Percentiles rank a stretch among this genome's conserved stretches.
phyloP scores from a whole-genome alignment of 768 basidiomycete species.

The Trametes villosa region DNA sequence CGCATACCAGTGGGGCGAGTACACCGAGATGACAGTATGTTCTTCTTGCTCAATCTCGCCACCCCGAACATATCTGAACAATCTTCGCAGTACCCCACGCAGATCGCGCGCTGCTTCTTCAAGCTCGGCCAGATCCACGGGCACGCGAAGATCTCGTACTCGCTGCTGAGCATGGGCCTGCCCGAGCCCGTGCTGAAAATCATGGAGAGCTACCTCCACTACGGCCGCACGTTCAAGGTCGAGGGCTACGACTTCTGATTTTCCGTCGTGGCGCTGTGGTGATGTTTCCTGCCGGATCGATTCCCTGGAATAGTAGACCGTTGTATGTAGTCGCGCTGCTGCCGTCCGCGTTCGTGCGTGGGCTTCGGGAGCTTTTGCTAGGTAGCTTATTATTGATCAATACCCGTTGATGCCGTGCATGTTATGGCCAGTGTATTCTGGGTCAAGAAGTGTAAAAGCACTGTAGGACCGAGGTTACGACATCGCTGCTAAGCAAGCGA shows the following conservation, averaged over 20 bases:
- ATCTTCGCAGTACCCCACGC: constrained; percentile 75
- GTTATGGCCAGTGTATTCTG: no score
- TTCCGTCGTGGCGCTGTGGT: neutral
- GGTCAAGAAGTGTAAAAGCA: no score
- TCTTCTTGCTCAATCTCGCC: neutral
- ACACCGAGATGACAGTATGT: constrained; percentile 85
- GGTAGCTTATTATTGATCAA: constrained; percentile 18
- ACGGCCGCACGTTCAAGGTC: constrained; percentile 86
- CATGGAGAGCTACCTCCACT: constrained; percentile 90
- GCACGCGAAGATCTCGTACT: constrained; percentile 91
- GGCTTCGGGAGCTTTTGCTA: constrained; percentile 2
- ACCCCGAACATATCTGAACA: neutral
- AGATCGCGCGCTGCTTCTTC: constrained; percentile 89
- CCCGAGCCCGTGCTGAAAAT: constrained; percentile 90
- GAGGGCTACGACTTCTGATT: constrained; percentile 81
- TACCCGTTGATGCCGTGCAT: constrained; percentile 15
- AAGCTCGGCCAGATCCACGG: constrained; percentile 94
- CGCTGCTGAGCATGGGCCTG: constrained; percentile 91
- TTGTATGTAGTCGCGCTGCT: constrained; percentile 12
- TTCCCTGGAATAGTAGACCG: constrained; percentile 16
- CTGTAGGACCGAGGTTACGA: no score
- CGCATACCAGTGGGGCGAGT: constrained; percentile 90
- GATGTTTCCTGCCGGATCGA: neutral
- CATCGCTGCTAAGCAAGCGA: no score
- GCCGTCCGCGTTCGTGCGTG: constrained; percentile 2